Evolutionary conservation across 352 stramenopile species (phyloP).

Genomic region (Globisporangium nodosum): DNA sequence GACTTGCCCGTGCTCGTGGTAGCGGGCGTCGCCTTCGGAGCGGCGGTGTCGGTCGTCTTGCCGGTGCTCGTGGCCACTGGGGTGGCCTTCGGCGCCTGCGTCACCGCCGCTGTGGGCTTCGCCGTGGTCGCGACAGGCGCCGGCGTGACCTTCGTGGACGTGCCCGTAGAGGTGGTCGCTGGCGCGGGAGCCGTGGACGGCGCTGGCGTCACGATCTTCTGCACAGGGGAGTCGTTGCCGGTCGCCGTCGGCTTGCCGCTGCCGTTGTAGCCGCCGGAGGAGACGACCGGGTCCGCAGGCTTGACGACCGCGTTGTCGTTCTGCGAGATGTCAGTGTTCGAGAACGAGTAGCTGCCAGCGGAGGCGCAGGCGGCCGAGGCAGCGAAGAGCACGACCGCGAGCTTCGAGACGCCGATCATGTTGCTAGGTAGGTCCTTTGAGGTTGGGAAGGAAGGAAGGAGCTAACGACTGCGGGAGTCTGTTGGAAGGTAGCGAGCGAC

Average conservation of each 20-base stretch:
- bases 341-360: conserved; percentile 16
- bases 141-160: conserved; percentile 1
- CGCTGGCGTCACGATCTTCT: background rate
- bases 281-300: conserved; percentile 9
- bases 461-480: conserved; percentile 4
- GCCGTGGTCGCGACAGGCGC: background rate
- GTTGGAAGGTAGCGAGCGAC: conserved; percentile 3
- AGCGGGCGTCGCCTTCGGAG: conserved; percentile 11
- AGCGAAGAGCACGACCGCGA: conserved; percentile 12
- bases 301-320: conserved; percentile 16
- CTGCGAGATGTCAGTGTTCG: conserved; percentile 14
- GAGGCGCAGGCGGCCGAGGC: conserved; percentile 9
- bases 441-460: conserved; percentile 5
- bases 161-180: conserved; percentile 11
- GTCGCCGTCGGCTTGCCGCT: conserved; percentile 3
- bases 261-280: conserved; percentile 4
- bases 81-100: background rate
- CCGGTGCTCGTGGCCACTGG: conserved; percentile 6
- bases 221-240: conserved; percentile 6
- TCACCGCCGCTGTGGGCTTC: background rate
- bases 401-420: conserved; percentile 14
- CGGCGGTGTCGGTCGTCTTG: conserved; percentile 1
- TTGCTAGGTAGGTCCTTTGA: background rate
- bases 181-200: conserved; percentile 11
- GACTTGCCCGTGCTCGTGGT: background rate